phyloP scores from a whole-genome alignment of 345 rosid species.

The Pseudoturritis turrita region DNA sequence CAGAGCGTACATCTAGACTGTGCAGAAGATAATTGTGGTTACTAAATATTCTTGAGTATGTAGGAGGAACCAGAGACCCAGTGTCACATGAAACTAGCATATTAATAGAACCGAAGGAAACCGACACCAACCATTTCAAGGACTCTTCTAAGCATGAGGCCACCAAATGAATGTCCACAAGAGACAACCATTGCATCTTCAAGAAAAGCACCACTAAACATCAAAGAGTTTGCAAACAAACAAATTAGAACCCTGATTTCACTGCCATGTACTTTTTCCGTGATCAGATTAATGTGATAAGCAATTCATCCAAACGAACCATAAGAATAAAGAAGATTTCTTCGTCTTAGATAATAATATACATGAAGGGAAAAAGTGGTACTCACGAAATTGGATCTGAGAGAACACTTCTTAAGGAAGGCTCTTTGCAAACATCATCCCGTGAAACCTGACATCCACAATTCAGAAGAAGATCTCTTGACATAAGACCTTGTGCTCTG shows the following conservation, averaged over 20 bases:
- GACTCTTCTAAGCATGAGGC: conserved; percentile 88
- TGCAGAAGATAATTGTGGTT: conserved; percentile 40
- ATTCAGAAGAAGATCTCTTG: conserved; percentile 32
- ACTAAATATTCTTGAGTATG: conserved; percentile 18
- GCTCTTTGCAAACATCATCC: conserved; percentile 62
- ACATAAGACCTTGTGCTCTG: conserved; percentile 28
- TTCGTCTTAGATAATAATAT: neutral
- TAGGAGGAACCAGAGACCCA: conserved; percentile 17
- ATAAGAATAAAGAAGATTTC: neutral
- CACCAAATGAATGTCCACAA: conserved; percentile 99
- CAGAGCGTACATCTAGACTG: conserved; percentile 95
- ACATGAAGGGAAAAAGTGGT: conserved; percentile 5
- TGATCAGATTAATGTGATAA: neutral
- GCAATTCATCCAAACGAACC: neutral
- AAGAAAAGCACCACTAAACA: conserved; percentile 85
- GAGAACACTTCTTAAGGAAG: conserved; percentile 90
- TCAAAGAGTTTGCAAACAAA: conserved; percentile 25
- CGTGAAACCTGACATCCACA: conserved; percentile 59
- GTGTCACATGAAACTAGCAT: conserved; percentile 8
- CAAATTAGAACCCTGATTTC: conserved; percentile 2
- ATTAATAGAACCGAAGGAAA: conserved; percentile 5
- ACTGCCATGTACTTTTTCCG: neutral
- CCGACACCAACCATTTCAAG: conserved; percentile 60
- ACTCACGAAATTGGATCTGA: conserved; percentile 98
- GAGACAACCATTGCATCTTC: conserved; percentile 93